phyloP scores from a whole-genome alignment of 2,329 filamentous ascomycete genomes.

The Cordyceps javanica region DNA sequence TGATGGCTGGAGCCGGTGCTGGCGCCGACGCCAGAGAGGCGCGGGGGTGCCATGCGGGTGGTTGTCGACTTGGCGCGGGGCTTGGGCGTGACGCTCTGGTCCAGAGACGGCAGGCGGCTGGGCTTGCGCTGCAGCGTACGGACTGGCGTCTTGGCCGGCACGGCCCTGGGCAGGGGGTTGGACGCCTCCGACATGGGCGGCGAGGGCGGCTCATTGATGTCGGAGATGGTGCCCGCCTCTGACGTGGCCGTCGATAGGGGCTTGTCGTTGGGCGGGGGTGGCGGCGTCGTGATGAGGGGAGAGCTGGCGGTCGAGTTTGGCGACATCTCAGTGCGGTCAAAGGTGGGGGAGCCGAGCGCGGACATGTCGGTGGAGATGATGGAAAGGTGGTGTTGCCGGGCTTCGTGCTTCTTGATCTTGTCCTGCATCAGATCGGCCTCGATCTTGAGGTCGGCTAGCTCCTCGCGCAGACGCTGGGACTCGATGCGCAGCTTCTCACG shows the following conservation, averaged over 20 bases:
- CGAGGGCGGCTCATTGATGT: slow-evolving; percentile 78
- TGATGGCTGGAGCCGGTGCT: slow-evolving; percentile 39
- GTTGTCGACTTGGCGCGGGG: slow-evolving; percentile 43
- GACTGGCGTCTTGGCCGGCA: slow-evolving; percentile 34
- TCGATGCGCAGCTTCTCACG: slow-evolving; percentile 85
- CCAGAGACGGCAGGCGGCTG: slow-evolving; percentile 49
- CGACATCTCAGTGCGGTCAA: slow-evolving; percentile 65
- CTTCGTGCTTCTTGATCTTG: slow-evolving; percentile 72
- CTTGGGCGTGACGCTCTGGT: slow-evolving; percentile 50
- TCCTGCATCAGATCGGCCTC: slow-evolving; percentile 92
- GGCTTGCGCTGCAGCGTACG: slow-evolving; percentile 32
- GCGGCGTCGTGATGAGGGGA: slow-evolving; percentile 82
- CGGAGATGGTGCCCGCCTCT: slow-evolving; percentile 52
- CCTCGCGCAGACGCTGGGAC: slow-evolving; percentile 80
- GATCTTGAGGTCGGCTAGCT: slow-evolving; percentile 87
- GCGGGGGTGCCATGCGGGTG: slow-evolving; percentile 31
- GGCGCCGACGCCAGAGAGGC: slow-evolving; percentile 34
- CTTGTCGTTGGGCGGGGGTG: slow-evolving; percentile 62
- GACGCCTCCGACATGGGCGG: slow-evolving; percentile 89
- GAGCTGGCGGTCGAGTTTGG: slow-evolving; percentile 86
- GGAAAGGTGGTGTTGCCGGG: slow-evolving; percentile 45
- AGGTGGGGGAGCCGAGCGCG: slow-evolving; percentile 62
- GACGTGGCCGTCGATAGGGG: slow-evolving; percentile 51
- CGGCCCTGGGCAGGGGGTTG: slow-evolving; percentile 47
- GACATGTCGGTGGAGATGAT: slow-evolving; percentile 57